A percentile compares a stretch with the other conserved stretches of the same genome.
Evolutionary conservation across 306 rosid genomes (phyloP).

Genomic region (Prunus persica): DNA sequence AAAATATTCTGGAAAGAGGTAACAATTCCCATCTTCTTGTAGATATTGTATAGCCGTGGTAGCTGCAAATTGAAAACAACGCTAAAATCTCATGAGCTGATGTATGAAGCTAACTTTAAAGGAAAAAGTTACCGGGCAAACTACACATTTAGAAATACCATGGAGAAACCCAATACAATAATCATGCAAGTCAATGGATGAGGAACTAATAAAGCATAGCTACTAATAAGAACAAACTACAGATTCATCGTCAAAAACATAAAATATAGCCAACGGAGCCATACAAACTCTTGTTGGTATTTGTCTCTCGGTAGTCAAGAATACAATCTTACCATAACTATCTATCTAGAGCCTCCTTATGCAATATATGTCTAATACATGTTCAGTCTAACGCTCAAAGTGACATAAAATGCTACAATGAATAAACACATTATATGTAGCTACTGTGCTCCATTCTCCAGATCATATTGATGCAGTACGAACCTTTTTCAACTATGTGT

Average conservation of each 20-base stretch:
- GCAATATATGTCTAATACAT: neutral
- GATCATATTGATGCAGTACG: neutral
- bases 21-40: constrained; percentile 78
- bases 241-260: neutral
- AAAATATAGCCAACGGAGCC: too few relatives aligned
- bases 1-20: constrained; percentile 80
- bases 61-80: constrained; percentile 42
- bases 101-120: constrained; percentile 1
- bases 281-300: neutral
- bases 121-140: neutral
- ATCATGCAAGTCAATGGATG: neutral
- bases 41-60: constrained; percentile 72
- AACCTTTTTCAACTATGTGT: neutral
- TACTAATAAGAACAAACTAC: neutral
- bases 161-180: neutral
- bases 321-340: neutral
- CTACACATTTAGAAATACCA: neutral
- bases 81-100: constrained; percentile 12
- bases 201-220: neutral
- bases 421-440: neutral
- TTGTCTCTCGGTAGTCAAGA: neutral
- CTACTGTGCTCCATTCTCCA: neutral
- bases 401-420: neutral
- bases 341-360: neutral
- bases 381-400: neutral